Conservation (phyloP, 2,329 filamentous ascomycete genomes). For the Microcyclospora tardicrescens region DNA sequence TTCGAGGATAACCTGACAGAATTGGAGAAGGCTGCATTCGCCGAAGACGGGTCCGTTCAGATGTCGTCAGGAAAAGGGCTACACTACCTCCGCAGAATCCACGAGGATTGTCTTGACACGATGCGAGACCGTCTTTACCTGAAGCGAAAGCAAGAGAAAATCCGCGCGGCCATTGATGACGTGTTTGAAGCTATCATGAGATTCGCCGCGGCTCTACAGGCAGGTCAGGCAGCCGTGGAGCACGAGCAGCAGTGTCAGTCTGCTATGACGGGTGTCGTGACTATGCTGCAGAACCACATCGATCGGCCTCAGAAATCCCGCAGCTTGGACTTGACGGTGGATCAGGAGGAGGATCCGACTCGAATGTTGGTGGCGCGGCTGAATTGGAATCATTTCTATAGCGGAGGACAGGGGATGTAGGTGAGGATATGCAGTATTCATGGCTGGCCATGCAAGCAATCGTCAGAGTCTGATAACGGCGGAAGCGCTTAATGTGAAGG, state of each 20-base stretch:
- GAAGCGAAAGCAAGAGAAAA: slow-evolving; percentile 15
- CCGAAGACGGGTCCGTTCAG: slow-evolving; percentile 15
- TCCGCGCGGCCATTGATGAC: slow-evolving; percentile 13
- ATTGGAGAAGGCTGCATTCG: slow-evolving; percentile 44
- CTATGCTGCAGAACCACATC: slow-evolving; percentile 5
- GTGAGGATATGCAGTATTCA: too few relatives aligned
- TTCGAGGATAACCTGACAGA: slow-evolving; percentile 55
- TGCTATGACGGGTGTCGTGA: slow-evolving; percentile 4
- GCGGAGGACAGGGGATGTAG: background rate
- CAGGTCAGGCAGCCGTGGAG: background rate
- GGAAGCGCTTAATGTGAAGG: too few relatives aligned
- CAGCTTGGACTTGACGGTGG: background rate
- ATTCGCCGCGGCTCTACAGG: slow-evolving; percentile 3
- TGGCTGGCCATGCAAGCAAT: too few relatives aligned
- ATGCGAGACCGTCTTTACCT: slow-evolving; percentile 22
- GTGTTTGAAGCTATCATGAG: slow-evolving; percentile 15
- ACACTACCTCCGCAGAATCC: slow-evolving; percentile 13
- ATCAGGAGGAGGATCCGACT: slow-evolving; percentile 9
- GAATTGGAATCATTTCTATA: slow-evolving; percentile 9
- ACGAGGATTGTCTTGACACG: slow-evolving; percentile 17
- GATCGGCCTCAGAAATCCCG: slow-evolving; percentile 8
- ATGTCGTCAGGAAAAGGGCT: slow-evolving; percentile 6
- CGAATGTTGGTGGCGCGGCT: slow-evolving; percentile 10
- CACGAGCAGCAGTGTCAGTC: slow-evolving; percentile 1
- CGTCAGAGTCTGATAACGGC: too few relatives aligned